phyloP scores from a whole-genome alignment of 2,329 filamentous ascomycete species.

The Lithohypha guttulata region DNA sequence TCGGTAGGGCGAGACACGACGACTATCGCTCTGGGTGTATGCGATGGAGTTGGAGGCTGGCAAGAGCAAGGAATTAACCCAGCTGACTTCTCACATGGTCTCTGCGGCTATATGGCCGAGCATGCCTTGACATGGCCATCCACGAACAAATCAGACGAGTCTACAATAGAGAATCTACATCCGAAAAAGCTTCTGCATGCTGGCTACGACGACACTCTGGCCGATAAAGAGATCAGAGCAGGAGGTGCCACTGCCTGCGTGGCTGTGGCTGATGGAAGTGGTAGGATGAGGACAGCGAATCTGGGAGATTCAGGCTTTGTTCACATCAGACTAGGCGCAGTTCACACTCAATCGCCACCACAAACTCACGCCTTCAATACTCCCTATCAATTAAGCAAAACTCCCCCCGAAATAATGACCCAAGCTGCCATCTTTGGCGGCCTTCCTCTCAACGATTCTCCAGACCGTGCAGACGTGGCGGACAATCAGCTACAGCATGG shows the following conservation, averaged over 20 bases:
- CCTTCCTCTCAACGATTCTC: conserved; percentile 67
- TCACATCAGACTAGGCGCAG: conserved; percentile 71
- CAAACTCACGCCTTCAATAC: conserved; percentile 98
- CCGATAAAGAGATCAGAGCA: conserved; percentile 61
- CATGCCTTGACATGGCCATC: conserved; percentile 51
- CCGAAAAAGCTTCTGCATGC: conserved; percentile 65
- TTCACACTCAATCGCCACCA: conserved; percentile 69
- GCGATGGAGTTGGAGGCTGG: conserved; percentile 95
- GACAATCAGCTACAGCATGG: conserved; percentile 72
- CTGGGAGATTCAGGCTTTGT: conserved; percentile 92
- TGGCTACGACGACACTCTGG: conserved; percentile 72
- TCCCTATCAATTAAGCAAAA: conserved; percentile 82
- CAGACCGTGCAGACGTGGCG: conserved; percentile 70
- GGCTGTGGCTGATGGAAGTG: conserved; percentile 62
- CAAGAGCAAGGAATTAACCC: conserved; percentile 85
- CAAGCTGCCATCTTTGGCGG: conserved; percentile 79
- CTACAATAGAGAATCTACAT: conserved; percentile 30
- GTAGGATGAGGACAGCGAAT: conserved; percentile 78
- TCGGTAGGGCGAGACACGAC: conserved; percentile 61
- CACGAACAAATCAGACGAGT: conserved; percentile 21
- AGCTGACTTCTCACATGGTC: conserved; percentile 84
- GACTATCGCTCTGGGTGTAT: conserved; percentile 73
- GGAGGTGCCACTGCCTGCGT: conserved; percentile 90
- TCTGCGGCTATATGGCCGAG: conserved; percentile 87
- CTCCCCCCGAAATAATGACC: conserved; percentile 66